A percentile compares a stretch with the other conserved stretches of the same genome.
Evolutionary conservation across 371 early-diverging fungal species (phyloP).

Genomic region (Batkoa obscura): DNA sequence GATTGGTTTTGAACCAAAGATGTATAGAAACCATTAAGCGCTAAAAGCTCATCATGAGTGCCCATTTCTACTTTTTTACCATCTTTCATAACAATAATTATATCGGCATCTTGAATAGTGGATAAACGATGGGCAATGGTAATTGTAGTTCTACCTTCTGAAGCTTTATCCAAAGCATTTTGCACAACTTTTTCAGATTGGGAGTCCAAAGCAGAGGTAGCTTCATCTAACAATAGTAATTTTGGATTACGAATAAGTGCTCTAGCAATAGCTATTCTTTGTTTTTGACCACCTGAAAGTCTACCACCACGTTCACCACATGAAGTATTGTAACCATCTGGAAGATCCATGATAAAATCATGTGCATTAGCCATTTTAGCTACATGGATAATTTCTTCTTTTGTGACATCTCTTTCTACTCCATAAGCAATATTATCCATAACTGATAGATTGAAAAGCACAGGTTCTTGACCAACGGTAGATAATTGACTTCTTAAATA

Average conservation of each 20-base stretch:
- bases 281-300: constrained; percentile 54
- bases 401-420: constrained; percentile 13
- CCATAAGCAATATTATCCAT: constrained; percentile 54
- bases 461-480: constrained; percentile 70
- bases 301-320: constrained; percentile 68
- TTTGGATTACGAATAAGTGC: constrained; percentile 49
- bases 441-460: constrained; percentile 51
- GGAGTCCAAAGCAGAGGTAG: constrained; percentile 69
- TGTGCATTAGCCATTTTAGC: constrained; percentile 31
- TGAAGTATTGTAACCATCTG: constrained; percentile 53
- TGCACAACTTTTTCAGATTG: constrained; percentile 22
- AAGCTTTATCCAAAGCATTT: constrained; percentile 26
- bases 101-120: constrained; percentile 48
- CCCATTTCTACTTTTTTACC: constrained; percentile 38
- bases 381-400: constrained; percentile 22
- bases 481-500: constrained; percentile 26
- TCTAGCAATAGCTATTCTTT: constrained; percentile 36
- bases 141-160: constrained; percentile 38
- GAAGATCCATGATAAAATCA: constrained; percentile 46
- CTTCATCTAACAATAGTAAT: constrained; percentile 70
- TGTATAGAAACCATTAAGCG: background rate
- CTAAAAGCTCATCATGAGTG: constrained; percentile 31
- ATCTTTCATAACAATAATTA: constrained; percentile 33
- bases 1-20: background rate
- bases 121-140: constrained; percentile 54